Conservation (phyloP, 2,329 filamentous ascomycete genomes). For the Penicillium sp. region DNA sequence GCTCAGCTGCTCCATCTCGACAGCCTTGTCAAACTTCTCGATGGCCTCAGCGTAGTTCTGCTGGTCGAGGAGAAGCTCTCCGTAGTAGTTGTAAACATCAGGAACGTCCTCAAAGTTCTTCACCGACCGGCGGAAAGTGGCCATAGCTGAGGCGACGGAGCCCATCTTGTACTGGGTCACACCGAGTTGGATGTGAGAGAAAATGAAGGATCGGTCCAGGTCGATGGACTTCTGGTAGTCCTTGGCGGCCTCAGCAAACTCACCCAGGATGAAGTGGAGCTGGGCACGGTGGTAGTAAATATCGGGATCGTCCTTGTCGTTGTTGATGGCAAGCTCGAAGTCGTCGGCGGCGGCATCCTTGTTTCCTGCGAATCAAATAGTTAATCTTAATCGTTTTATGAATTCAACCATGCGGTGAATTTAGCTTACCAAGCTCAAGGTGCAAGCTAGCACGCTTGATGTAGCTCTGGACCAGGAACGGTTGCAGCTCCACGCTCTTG, state of each 20-base stretch:
- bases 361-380: conserved; percentile 57
- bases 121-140: conserved; percentile 93
- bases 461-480: conserved; percentile 88
- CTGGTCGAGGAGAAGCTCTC: conserved; percentile 94
- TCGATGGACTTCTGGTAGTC: conserved; percentile 99
- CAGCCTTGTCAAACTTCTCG: conserved; percentile 97
- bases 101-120: conserved; percentile 98
- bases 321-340: conserved; percentile 79
- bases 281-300: conserved; percentile 99
- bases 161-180: conserved; percentile 99
- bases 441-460: conserved; percentile 99
- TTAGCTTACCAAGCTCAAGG: conserved; percentile 75
- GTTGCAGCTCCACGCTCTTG: conserved; percentile 88
- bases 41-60: conserved; percentile 93
- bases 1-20: conserved; percentile 94
- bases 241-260: conserved; percentile 90
- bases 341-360: conserved; percentile 84
- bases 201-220: conserved; percentile 93
- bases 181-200: conserved; percentile 98
- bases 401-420: background rate
- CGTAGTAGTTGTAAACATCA: conserved; percentile 99
- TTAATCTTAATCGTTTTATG: background rate
- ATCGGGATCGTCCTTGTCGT: conserved; percentile 87
- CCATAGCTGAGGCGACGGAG: conserved; percentile 95
- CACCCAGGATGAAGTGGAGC: conserved; percentile 94